Conservation (phyloP, 495 filamentous ascomycete species). For the Podospora pseudopauciseta region DNA sequence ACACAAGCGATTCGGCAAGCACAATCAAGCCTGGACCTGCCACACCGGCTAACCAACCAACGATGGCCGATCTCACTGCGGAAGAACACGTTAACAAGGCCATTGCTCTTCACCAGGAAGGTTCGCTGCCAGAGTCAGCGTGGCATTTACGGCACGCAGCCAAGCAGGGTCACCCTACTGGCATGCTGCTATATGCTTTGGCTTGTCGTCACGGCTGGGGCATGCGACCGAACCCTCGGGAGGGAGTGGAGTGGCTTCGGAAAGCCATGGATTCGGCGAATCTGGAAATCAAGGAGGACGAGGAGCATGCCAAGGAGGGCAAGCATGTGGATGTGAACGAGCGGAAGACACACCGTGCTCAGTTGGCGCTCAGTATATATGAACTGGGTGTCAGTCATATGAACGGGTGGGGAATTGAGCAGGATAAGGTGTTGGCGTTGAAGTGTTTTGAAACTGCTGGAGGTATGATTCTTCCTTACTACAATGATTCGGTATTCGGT, state of each 20-base stretch:
- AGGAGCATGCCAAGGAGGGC: constrained; percentile 60
- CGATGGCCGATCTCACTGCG: constrained; percentile 58
- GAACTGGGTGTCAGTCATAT: constrained; percentile 95
- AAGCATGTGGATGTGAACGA: constrained; percentile 60
- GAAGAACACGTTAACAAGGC: constrained; percentile 88
- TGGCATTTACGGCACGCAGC: constrained; percentile 93
- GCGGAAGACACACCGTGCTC: constrained; percentile 75
- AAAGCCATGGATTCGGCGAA: constrained; percentile 84
- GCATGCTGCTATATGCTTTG: constrained; percentile 92
- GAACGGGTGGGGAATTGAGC: constrained; percentile 95
- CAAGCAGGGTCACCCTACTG: constrained; percentile 77
- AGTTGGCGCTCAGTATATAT: constrained; percentile 92
- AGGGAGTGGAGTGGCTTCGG: constrained; percentile 84
- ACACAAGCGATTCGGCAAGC: constrained; percentile 63
- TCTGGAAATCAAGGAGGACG: constrained; percentile 77
- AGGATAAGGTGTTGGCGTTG: constrained; percentile 82
- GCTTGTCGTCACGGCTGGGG: constrained; percentile 99
- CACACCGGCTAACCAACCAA: constrained; percentile 43
- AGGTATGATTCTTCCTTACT: constrained; percentile 41
- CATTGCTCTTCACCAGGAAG: constrained; percentile 81
- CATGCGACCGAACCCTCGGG: constrained; percentile 82
- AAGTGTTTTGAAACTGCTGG: constrained; percentile 95
- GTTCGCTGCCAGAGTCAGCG: constrained; percentile 83
- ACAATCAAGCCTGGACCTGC: constrained; percentile 60
- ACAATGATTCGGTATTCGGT: background rate